These are phyloP conservation scores for Phytopythium litorale DNA, from an alignment of 352 stramenopile genomes.

Conservation along the genomic window DNA sequence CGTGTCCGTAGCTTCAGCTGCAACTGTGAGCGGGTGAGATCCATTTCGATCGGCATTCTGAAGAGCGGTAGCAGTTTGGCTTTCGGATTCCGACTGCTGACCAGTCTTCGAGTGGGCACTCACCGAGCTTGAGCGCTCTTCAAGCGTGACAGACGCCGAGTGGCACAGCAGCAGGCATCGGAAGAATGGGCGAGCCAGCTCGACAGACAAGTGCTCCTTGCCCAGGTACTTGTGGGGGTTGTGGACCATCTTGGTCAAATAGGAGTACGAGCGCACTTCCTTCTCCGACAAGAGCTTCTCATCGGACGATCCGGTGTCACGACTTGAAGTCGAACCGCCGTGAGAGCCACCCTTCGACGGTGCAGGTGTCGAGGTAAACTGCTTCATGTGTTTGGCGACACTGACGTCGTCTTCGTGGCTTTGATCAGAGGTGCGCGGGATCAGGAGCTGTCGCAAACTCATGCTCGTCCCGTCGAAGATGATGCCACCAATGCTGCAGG, in stretches of 20 bases:
- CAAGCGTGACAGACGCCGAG: constrained; percentile 58
- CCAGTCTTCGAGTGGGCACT: constrained; percentile 1
- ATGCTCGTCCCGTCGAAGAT: constrained; percentile 85
- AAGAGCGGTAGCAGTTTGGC: background rate
- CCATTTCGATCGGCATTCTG: background rate
- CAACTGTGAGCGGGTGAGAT: background rate
- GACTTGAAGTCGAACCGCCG: background rate
- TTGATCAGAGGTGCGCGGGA: background rate
- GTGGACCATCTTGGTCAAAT: constrained; percentile 67
- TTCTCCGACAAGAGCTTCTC: constrained; percentile 53
- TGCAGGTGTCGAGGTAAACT: background rate
- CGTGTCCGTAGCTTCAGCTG: constrained; percentile 9
- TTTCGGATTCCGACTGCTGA: constrained; percentile 1
- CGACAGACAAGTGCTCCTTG: constrained; percentile 52
- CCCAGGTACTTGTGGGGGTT: constrained; percentile 41
- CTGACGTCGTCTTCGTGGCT: background rate
- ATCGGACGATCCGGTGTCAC: constrained; percentile 9
- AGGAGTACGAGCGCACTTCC: constrained; percentile 58
- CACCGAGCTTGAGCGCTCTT: constrained; percentile 25
- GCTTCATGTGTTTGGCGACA: background rate
- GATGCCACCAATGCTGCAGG: constrained; percentile 89
- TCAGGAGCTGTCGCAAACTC: constrained; percentile 26
- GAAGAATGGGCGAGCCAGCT: constrained; percentile 73
- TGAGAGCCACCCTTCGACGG: background rate
- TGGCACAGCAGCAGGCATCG: constrained; percentile 79